A percentile compares a stretch with the other conserved stretches of the same genome.
phyloP scores from a whole-genome alignment of 495 filamentous ascomycete species.

The Tuber microsphaerosporum region DNA sequence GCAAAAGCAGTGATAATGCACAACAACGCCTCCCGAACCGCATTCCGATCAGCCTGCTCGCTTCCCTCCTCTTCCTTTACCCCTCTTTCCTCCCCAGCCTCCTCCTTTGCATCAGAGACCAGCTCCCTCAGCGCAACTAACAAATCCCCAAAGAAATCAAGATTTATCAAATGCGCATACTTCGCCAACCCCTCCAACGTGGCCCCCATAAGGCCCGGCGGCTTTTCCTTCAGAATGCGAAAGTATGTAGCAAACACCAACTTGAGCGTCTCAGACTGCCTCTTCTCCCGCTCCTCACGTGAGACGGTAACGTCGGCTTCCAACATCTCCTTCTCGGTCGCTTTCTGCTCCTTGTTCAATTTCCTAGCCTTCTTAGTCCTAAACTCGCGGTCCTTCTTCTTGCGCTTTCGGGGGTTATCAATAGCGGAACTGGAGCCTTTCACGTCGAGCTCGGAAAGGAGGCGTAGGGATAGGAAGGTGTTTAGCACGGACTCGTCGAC shows the following conservation, averaged over 20 bases:
- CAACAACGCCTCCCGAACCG: conserved; percentile 78
- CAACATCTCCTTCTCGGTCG: conserved; percentile 84
- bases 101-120: conserved; percentile 56
- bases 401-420: conserved; percentile 48
- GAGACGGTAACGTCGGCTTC: conserved; percentile 83
- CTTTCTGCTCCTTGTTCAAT: conserved; percentile 71
- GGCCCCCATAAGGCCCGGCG: conserved; percentile 77
- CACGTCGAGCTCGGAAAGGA: conserved; percentile 75
- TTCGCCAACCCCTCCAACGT: conserved; percentile 85
- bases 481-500: conserved; percentile 81
- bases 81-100: conserved; percentile 44
- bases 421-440: conserved; percentile 71
- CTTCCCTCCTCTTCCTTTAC: conserved; percentile 44
- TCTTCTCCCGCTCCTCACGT: conserved; percentile 83
- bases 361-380: conserved; percentile 69
- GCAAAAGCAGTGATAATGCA: conserved; percentile 94
- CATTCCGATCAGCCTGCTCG: conserved; percentile 50
- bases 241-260: conserved; percentile 93
- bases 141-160: conserved; percentile 94
- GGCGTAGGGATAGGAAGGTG: conserved; percentile 79
- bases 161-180: conserved; percentile 93
- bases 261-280: conserved; percentile 90
- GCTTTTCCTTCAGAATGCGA: conserved; percentile 76
- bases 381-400: conserved; percentile 50
- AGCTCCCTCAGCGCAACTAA: conserved; percentile 90